phyloP scores from a whole-genome alignment of 495 filamentous ascomycete genomes.

The Diplogelasinospora grovesii region DNA sequence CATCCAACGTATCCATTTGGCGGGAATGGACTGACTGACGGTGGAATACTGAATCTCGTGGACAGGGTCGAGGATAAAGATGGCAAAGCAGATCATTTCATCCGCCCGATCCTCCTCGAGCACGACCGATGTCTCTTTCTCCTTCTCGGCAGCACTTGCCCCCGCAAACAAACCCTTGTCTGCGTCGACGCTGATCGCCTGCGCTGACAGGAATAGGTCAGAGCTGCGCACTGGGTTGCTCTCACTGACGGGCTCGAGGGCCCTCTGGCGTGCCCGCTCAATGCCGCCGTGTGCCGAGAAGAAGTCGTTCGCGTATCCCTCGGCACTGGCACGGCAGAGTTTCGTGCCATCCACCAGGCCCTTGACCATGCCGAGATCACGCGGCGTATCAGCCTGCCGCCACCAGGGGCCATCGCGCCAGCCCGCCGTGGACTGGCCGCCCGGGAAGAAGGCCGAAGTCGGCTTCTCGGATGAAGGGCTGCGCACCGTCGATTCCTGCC shows the following conservation, averaged over 20 bases:
- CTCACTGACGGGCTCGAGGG: conserved; percentile 66
- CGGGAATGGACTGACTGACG: conserved; percentile 76
- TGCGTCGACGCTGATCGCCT: conserved; percentile 63
- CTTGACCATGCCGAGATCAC: conserved; percentile 71
- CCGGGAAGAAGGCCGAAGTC: conserved; percentile 49
- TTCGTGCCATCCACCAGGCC: conserved; percentile 85
- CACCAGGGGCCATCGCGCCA: conserved; percentile 98
- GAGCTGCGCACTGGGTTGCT: conserved; percentile 84
- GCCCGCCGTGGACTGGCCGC: conserved; percentile 45
- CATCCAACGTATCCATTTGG: conserved; percentile 85
- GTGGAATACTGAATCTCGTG: conserved; percentile 84
- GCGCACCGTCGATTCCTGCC: conserved; percentile 69
- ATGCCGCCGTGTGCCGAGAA: conserved; percentile 69
- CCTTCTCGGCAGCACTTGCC: conserved; percentile 35
- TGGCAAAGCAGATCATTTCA: conserved; percentile 68
- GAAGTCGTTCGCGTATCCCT: conserved; percentile 79
- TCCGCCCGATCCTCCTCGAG: conserved; percentile 42
- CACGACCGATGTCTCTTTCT: conserved; percentile 46
- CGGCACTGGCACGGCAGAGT: conserved; percentile 77
- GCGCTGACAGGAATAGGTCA: conserved; percentile 91
- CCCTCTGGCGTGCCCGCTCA: conserved; percentile 70
- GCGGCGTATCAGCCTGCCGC: conserved; percentile 61
- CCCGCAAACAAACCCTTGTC: conserved; percentile 62
- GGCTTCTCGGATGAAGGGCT: conserved; percentile 51
- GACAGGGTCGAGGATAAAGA: conserved; percentile 89